Percentiles rank a stretch among this genome's conserved stretches.
Conservation (phyloP, 768 basidiomycete genomes). For the Pisolithus microcarpus region DNA sequence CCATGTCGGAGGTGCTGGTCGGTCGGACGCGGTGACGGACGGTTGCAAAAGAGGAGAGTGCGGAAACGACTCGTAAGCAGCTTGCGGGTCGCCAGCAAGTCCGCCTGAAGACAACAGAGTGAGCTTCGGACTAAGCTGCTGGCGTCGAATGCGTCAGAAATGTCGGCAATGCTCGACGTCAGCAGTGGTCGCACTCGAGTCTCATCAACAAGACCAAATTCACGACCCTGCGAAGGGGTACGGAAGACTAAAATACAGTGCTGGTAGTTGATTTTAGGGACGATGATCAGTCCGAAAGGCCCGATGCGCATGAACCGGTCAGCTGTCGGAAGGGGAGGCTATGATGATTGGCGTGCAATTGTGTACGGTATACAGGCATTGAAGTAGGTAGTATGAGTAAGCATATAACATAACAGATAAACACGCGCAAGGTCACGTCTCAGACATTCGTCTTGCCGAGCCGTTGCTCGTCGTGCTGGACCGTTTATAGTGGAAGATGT, state of each 20-base stretch:
- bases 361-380: conserved; percentile 23
- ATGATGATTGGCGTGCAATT: conserved; percentile 19
- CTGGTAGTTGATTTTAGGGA: too few species aligned
- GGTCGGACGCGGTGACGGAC: conserved; percentile 5
- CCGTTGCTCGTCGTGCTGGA: conserved; percentile 51
- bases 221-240: background rate
- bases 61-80: background rate
- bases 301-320: background rate
- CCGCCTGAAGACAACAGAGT: background rate
- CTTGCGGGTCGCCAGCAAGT: background rate
- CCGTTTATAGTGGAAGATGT: conserved; percentile 73
- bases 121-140: too few species aligned
- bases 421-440: conserved; percentile 10
- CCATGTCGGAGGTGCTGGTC: conserved; percentile 13
- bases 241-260: too few species aligned
- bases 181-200: too few species aligned
- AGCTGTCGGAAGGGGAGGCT: background rate
- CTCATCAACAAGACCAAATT: conserved; percentile 25
- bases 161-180: too few species aligned
- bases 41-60: conserved; percentile 7
- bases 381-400: conserved; percentile 10
- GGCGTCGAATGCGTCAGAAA: too few species aligned
- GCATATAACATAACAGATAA: conserved; percentile 10
- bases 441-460: conserved; percentile 24
- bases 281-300: background rate